A percentile compares a stretch with the other conserved stretches of the same genome.
Evolutionary conservation across 495 filamentous ascomycete genomes (phyloP).

Genomic region (Aspergillus incahuasiensis): DNA sequence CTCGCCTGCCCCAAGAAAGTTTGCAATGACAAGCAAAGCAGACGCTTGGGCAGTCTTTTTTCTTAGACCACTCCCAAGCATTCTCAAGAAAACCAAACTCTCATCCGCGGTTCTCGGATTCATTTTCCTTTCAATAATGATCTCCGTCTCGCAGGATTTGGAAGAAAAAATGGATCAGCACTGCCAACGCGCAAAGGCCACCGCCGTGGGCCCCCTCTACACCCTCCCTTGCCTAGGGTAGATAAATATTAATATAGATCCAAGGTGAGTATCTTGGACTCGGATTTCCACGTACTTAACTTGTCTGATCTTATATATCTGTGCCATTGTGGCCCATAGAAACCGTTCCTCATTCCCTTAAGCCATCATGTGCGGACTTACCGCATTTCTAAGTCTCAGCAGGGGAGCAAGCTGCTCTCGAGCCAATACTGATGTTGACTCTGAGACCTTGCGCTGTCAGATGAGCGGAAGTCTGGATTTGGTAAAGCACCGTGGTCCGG

Average conservation of each 20-base stretch:
- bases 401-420: not conserved
- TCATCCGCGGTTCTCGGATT: not conserved
- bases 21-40: too few relatives aligned
- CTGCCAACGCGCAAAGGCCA: not conserved
- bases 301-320: not conserved
- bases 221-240: not conserved
- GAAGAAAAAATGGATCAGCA: not conserved
- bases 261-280: not conserved
- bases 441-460: not conserved
- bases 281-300: not conserved
- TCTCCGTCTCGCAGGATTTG: not conserved
- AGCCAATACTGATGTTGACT: not conserved
- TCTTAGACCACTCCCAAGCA: not conserved
- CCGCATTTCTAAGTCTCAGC: slow-evolving; percentile 8
- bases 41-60: not conserved
- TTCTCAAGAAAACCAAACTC: not conserved
- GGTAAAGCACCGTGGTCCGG: slow-evolving; percentile 46
- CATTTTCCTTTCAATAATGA: not conserved
- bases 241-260: not conserved
- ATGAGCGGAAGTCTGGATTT: slow-evolving; percentile 28
- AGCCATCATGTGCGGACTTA: slow-evolving; percentile 10
- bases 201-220: not conserved
- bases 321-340: not conserved
- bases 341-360: not conserved
- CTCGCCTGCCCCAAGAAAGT: too few relatives aligned